Base-by-base conservation (phyloP, 2,329 filamentous ascomycete genomes). In the Sporothrix brasiliensis region DNA sequence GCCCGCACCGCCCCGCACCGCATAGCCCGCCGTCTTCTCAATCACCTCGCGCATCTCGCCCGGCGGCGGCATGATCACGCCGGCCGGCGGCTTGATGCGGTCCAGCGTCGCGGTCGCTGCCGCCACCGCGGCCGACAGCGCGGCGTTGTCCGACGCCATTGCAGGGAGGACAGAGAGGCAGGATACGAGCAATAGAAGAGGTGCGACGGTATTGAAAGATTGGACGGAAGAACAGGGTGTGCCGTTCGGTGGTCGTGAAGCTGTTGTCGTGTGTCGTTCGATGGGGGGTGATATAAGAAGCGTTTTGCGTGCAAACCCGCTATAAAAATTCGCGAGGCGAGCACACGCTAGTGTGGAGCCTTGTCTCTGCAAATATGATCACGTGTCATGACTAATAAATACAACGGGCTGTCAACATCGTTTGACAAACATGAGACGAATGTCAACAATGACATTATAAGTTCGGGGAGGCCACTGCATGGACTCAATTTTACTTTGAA, bases 1-100 rank as follows among this genome's bases (percentile, higher is more conserved):
- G 9, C 88, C 83, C 54, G 84, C 78, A 27, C 88, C 88, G 75
- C 89, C 89, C 73, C 88, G 83, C 74, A 90, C 89, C 71, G 97
- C 92, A 79, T 96, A 98, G 61, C 93, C 93, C 68, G 95, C 94
- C 14, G 94, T 97, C 83, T 97, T 98, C 80, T 97, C 94, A 77
- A 99, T 89, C 75, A 94, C 80, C 79, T 84, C 83, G 84, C 93
- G 90, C 77, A 97, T 93, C 78, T 94, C 92, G 78, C 89, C 88
- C 24, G 82, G 94, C 13, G 95, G 95, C 27, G 95, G 95, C 69
- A 97, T 86, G 70, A 97, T 92, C 74, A 97, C 86, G 73, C 93
- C 93, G 71, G 89, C 83, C 3, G 94, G 94, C 47, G 92, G 89
- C 79, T 93, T 94, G 79, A 89, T 87, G 73, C 89, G 87, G 60